Evolutionary conservation across 176 grass and related monocot genomes (phyloP).

Genomic region (Metroxylon sagu): DNA sequence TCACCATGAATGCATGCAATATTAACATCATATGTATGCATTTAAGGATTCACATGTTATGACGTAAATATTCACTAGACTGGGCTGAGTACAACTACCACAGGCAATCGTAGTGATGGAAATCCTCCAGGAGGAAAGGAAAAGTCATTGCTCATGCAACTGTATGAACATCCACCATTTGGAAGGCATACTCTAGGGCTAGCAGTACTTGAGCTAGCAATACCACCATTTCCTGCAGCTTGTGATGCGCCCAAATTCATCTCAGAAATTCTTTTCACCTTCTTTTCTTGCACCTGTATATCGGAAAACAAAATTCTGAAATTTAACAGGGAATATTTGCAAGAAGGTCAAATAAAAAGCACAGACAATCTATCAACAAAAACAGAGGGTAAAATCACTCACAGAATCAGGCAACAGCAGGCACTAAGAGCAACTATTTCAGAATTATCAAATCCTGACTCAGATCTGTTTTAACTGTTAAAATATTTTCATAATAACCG

Average conservation of each 20-base stretch:
- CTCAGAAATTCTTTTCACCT: conserved; percentile 78
- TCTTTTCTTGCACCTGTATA: conserved; percentile 95
- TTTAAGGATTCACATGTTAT: background rate
- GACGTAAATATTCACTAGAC: conserved; percentile 12
- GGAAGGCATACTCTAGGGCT: conserved; percentile 23
- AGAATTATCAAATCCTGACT: too few relatives aligned
- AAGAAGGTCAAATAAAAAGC: too few relatives aligned
- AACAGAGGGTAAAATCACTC: too few relatives aligned
- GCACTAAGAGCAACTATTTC: too few relatives aligned
- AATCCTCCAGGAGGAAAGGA: conserved; percentile 28
- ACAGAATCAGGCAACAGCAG: too few relatives aligned
- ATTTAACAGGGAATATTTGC: too few relatives aligned
- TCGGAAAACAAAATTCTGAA: conserved; percentile 2
- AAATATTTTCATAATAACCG: too few relatives aligned
- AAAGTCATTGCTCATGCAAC: conserved; percentile 6
- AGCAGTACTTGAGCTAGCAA: conserved; percentile 24
- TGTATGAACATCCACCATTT: conserved; percentile 37
- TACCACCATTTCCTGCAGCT: conserved; percentile 45
- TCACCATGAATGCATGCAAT: too few relatives aligned
- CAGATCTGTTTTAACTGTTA: too few relatives aligned
- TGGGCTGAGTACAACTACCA: conserved; percentile 73
- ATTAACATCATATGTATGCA: too few relatives aligned
- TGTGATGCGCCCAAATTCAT: conserved; percentile 66
- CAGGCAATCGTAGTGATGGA: conserved; percentile 62
- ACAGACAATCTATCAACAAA: too few relatives aligned